Base-by-base conservation (phyloP, 495 filamentous ascomycete genomes). In the Neurospora sp. region DNA sequence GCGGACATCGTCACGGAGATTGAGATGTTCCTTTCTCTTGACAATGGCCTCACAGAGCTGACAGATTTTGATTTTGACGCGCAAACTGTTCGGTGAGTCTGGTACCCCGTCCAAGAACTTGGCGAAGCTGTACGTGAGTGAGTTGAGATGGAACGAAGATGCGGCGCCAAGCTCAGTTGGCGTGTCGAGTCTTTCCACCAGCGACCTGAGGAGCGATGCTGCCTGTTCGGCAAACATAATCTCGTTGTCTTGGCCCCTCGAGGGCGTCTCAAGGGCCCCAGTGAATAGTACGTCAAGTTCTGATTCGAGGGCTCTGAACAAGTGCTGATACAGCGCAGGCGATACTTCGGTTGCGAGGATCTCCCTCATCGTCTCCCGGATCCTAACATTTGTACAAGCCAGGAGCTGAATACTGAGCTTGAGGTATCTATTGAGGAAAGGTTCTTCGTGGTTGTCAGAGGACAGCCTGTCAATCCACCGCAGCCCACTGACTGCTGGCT, bases 51-150 rank as follows among this genome's bases (percentile, higher is more conserved):
- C 89, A 73, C 86, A 89, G 27, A 91, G 77, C 71, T 90, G 88
- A 76, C 89, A 91, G 69, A 90, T 85, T 76, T 88, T 89, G 73
- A 90, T 90, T 76, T 90, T 90, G 39, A 90, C 88, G 69, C 89
- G 81, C 14, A 90, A 73, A 39, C 84, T 86, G 46, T 82, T 85
- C 37, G 81, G 76, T 27, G 85, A 86, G 72, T 89, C 87, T 12
- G 81, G 74, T 31, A 84, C 82, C 22, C 83, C 82, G 72, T 89
- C 86, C 39, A 91, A 76, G 77, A 89, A 90, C 71, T 86, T 88
- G 65, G 88, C 88, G 74, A 91, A 86, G 76, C 85, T 88, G 40
- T 91, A 79, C 2, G 86, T 86, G 40, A 91, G 80, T 4, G 85
- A 83, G 59, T 88, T 88, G 37, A 91, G 83, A 75, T 90, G 87